Evolutionary conservation across 768 basidiomycete genomes (phyloP), one percentile per base, ranked within the genome.

Genomic region (Auriscalpium microsporum): DNA sequence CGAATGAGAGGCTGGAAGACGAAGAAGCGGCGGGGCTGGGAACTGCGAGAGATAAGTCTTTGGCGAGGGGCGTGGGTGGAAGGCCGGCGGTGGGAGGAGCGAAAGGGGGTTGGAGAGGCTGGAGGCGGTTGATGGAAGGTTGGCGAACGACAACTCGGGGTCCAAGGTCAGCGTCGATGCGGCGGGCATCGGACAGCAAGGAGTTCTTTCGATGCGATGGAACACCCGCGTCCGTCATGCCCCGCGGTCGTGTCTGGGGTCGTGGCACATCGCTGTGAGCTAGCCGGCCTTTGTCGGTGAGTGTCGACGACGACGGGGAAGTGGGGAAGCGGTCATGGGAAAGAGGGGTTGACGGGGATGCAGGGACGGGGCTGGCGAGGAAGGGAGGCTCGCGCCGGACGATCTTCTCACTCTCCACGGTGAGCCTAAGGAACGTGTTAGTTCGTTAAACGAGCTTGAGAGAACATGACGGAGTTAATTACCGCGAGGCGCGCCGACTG

Each of bases 1-100:
- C 59, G 21, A 61, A 61, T 34, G 61, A 62, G 19, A 58, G 38
- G 16, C 54, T 53, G 8, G 61, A 60, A 7, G 61, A 58, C 21
- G 60, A 56, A 14, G 59, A 54, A 3, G 56, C 40, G 19, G 56
- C 54, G 14, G 59, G 55, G 45, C 8, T 10, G 49, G 10, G 8
- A 3, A 35, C 33, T 53, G 58, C 21, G 19, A 28, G 54, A 10
- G 56, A 58, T 50, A 44, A 17, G 58, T 50, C 57, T 52, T 62
- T 66, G 60, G 50, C 57, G 47, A 63, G 57, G 37, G 37, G 40
- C 23, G 61, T 36, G 14, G 55, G 55, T 10, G 62, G 57, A 38
- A 59, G 47, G 44, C 36, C 53, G 13, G 42, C 45, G 51, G 45
- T 23, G 36, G 56, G 42, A 16, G 56, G 53, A 17, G 58, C 49